Percentiles rank a stretch among this genome's conserved stretches.
phyloP scores from a whole-genome alignment of 805 yeast species.

The Lipomyces sp. region DNA sequence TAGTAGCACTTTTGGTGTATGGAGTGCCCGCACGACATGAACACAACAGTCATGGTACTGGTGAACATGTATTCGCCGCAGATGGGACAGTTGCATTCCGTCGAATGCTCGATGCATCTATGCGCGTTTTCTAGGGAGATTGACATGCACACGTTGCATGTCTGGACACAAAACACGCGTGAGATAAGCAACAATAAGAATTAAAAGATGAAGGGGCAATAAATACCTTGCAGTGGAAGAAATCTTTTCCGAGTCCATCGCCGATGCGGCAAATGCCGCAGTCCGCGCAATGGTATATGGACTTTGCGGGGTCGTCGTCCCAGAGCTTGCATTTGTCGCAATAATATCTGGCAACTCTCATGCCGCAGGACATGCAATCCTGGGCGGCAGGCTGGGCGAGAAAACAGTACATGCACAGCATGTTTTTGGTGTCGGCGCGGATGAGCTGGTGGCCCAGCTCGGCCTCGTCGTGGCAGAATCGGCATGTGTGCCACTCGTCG shows the following conservation, averaged over 20 bases:
- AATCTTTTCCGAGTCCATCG: slow-evolving; percentile 80
- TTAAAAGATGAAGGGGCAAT: background rate
- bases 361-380: slow-evolving; percentile 65
- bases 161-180: slow-evolving; percentile 30
- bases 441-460: slow-evolving; percentile 53
- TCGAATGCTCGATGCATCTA: slow-evolving; percentile 78
- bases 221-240: slow-evolving; percentile 70
- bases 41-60: slow-evolving; percentile 75
- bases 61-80: slow-evolving; percentile 90
- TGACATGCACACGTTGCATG: slow-evolving; percentile 84
- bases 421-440: slow-evolving; percentile 58
- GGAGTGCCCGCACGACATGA: slow-evolving; percentile 92
- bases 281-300: slow-evolving; percentile 85
- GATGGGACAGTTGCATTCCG: slow-evolving; percentile 89
- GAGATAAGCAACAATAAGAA: background rate
- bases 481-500: slow-evolving; percentile 70
- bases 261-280: slow-evolving; percentile 94
- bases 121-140: slow-evolving; percentile 75
- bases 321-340: slow-evolving; percentile 76
- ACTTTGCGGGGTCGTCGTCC: slow-evolving; percentile 71
- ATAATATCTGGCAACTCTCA: slow-evolving; percentile 67
- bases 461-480: slow-evolving; percentile 71
- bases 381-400: slow-evolving; percentile 71
- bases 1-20: slow-evolving; percentile 83
- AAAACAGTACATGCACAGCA: slow-evolving; percentile 77